Evolutionary conservation across 192 early-diverging fungal species (phyloP).

Genomic region (Gorgonomyces haynaldii): DNA sequence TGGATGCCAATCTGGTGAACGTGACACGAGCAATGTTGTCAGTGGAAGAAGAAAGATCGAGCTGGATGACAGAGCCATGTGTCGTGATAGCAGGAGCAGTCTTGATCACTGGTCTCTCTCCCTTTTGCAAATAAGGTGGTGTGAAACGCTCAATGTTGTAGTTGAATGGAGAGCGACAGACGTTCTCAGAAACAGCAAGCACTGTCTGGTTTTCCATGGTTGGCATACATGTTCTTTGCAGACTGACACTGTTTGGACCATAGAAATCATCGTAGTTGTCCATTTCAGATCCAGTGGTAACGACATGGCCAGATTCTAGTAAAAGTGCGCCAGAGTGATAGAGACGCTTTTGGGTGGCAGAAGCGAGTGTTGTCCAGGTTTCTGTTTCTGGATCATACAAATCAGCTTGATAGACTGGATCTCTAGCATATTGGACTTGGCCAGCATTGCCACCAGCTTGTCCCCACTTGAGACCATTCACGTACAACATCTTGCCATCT

Average conservation of each 20-base stretch:
- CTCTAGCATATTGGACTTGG: constrained; percentile 14
- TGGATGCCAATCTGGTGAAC: constrained; percentile 21
- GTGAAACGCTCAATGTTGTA: constrained; percentile 9
- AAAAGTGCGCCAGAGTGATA: constrained; percentile 29
- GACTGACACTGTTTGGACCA: neutral
- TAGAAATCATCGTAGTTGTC: constrained; percentile 29
- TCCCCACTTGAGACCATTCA: constrained; percentile 22
- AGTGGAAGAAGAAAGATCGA: constrained; percentile 8
- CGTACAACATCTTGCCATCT: constrained; percentile 23
- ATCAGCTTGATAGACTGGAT: constrained; percentile 19
- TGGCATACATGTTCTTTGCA: neutral
- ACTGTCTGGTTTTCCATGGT: neutral
- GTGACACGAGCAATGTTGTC: constrained; percentile 7
- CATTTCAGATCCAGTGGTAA: constrained; percentile 31
- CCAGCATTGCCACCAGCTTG: constrained; percentile 29
- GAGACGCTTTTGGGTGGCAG: constrained; percentile 4
- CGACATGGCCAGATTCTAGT: constrained; percentile 18
- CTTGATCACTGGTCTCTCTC: neutral
- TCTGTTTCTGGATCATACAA: constrained; percentile 17
- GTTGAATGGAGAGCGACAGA: constrained; percentile 13
- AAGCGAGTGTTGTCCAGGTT: constrained; percentile 12
- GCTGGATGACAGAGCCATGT: constrained; percentile 10
- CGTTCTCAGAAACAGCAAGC: neutral
- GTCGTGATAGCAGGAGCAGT: constrained; percentile 10
- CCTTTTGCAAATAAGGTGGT: constrained; percentile 8